Evolutionary conservation across 352 stramenopile species (phyloP), one percentile per base, ranked within the genome.

Genomic region (Globisporangium barbulae): DNA sequence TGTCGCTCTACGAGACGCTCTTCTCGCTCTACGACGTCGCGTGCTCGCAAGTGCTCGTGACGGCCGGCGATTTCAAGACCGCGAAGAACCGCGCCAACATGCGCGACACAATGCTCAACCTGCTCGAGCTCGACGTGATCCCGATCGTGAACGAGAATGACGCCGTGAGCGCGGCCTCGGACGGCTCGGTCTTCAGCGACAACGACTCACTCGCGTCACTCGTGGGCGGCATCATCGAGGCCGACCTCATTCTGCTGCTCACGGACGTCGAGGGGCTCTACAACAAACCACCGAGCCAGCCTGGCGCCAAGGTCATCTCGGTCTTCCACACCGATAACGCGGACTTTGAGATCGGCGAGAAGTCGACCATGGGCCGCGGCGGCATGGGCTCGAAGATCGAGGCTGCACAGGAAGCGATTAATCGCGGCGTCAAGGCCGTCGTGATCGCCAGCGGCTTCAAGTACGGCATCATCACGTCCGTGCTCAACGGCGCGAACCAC

Each of bases 101-200:
- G 80, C 83, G 81, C 65, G 84, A 96, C 67, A 96, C 90, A n/a
- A 87, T 97, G 70, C 74, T 94, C 42, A 91, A 93, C 39, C 76
- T 99, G 44, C 77, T 99, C 19, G 83, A 90, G 63, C 74, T 99
- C n/a, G 96, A 98, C 35, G 96, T 99, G 56, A 94, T 99, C 25
- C 97, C 97, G 7, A 99, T 99, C 70, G 90, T 99, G 41, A 99
- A 99, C 75, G 97, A 99, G 70, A 99, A 99, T 75, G 97, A 99
- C 85, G 95, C 97, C 0, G 96, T 99, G 25, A 97, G 82, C 41
- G 92, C 86, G 7, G 78, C 68, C 39, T 76, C 75, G 25, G 85
- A 93, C 63, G 82, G 84, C 41, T 85, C 82, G 8, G 77, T 94
- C 28, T 99, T 99, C 74, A 98, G 85, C 44, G 97, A 99, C 78